phyloP scores from a whole-genome alignment of 163 green algal genomes.

The Coccomyxa subellipsoidea region DNA sequence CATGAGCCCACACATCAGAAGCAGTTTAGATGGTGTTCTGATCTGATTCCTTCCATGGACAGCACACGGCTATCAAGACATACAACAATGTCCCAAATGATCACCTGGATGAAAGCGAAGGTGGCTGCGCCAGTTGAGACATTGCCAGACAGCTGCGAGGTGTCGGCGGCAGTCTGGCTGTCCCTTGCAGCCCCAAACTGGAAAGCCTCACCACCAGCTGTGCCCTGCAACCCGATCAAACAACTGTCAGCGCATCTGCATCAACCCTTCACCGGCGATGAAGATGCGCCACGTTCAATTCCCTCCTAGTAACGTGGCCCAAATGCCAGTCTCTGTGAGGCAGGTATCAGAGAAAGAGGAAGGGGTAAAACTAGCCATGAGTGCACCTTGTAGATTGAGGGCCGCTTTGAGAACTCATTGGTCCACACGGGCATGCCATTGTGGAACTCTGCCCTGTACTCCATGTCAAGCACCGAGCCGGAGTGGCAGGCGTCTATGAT shows the following conservation, averaged over 20 bases:
- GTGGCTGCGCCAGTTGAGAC: conserved; percentile 50
- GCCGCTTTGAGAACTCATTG: neutral
- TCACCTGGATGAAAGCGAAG: conserved; percentile 55
- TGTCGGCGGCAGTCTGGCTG: conserved; percentile 56
- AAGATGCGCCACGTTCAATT: too few species aligned
- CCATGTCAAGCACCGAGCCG: conserved; percentile 44
- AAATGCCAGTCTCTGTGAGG: neutral
- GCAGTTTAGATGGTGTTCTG: too few species aligned
- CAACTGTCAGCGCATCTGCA: too few species aligned
- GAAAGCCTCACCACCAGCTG: conserved; percentile 61
- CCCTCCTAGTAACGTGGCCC: too few species aligned
- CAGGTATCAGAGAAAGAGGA: neutral
- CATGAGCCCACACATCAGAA: neutral
- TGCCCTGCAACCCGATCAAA: conserved; percentile 64
- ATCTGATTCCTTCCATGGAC: neutral
- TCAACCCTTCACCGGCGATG: too few species aligned
- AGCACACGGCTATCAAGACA: neutral
- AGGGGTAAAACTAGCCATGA: too few species aligned
- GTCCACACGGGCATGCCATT: neutral
- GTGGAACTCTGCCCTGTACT: conserved; percentile 8
- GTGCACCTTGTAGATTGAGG: conserved; percentile 12
- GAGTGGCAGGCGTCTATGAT: conserved; percentile 91
- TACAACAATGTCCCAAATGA: neutral
- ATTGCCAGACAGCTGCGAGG: conserved; percentile 39
- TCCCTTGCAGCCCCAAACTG: conserved; percentile 65